Conservation (phyloP, 768 basidiomycete species). For the Rhizopogon vesiculosus region DNA sequence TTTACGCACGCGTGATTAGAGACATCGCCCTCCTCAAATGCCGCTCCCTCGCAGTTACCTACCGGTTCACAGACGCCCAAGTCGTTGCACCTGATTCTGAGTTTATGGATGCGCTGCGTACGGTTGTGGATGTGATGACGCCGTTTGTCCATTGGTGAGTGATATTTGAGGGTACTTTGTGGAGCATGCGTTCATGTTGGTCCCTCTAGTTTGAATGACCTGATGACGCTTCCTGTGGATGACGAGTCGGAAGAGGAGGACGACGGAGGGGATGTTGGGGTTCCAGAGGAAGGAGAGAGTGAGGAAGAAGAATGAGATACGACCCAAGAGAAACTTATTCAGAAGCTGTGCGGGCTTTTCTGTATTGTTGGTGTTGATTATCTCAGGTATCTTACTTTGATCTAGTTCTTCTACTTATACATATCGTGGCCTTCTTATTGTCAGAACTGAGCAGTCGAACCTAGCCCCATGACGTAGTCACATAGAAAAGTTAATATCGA, state of each 20-base stretch:
- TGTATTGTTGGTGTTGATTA: not conserved
- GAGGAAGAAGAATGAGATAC: not conserved
- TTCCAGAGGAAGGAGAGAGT: not conserved
- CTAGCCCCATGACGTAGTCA: no score
- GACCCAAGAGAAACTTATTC: not conserved
- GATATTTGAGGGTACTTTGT: not conserved
- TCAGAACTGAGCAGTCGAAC: not conserved
- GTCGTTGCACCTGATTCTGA: constrained; percentile 47
- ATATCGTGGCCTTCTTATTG: not conserved
- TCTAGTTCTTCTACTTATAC: not conserved
- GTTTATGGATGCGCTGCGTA: constrained; percentile 60
- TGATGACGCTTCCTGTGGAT: constrained; percentile 53
- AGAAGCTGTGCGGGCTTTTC: not conserved
- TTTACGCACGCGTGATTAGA: constrained; percentile 29
- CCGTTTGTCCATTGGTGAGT: constrained; percentile 80
- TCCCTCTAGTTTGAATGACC: constrained; percentile 57
- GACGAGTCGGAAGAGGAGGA: constrained; percentile 16
- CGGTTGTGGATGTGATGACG: constrained; percentile 48
- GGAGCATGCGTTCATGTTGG: not conserved
- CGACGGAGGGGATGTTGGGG: not conserved
- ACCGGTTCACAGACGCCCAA: constrained; percentile 71
- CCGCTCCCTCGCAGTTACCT: constrained; percentile 36
- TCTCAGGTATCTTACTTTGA: not conserved
- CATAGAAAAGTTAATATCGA: no score
- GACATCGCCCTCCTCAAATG: constrained; percentile 92